phyloP scores from a whole-genome alignment of 306 rosid genomes.

The Alnus rubra region DNA sequence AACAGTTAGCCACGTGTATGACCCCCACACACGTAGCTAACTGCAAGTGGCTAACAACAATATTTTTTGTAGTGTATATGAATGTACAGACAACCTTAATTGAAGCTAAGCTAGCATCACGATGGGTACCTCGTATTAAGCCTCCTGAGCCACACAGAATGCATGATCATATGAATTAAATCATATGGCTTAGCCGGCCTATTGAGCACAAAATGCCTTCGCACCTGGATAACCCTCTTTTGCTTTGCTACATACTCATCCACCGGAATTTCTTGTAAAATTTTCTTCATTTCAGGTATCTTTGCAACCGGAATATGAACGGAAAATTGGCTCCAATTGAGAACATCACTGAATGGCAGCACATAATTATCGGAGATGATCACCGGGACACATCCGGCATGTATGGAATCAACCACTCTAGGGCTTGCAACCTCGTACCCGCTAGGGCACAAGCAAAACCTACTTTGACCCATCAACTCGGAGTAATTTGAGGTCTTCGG shows the following conservation, averaged over 20 bases:
- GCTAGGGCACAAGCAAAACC: constrained; percentile 56
- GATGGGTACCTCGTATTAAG: constrained; percentile 36
- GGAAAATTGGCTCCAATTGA: constrained; percentile 45
- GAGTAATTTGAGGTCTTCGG: constrained; percentile 13
- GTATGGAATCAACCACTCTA: constrained; percentile 43
- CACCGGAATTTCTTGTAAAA: constrained; percentile 31
- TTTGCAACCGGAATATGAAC: constrained; percentile 36
- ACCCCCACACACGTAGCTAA: too few species aligned
- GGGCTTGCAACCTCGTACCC: constrained; percentile 62
- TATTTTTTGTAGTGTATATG: too few species aligned
- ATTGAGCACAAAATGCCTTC: constrained; percentile 45
- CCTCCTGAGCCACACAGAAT: constrained; percentile 57
- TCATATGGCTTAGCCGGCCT: constrained; percentile 46
- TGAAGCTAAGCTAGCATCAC: background rate
- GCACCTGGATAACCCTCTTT: constrained; percentile 36
- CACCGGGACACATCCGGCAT: constrained; percentile 47
- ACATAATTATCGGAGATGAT: constrained; percentile 40
- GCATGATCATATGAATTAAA: constrained; percentile 51
- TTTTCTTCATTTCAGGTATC: constrained; percentile 35
- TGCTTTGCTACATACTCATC: constrained; percentile 41
- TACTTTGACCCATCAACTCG: constrained; percentile 23
- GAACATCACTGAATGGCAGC: constrained; percentile 54
- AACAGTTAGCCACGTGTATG: too few species aligned
- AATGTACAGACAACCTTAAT: background rate
- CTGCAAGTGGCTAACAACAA: too few species aligned